Evolutionary conservation across 176 grass and related monocot genomes (phyloP), one percentile per base, ranked within the genome.

Genomic region (Phoenix dactylifera): DNA sequence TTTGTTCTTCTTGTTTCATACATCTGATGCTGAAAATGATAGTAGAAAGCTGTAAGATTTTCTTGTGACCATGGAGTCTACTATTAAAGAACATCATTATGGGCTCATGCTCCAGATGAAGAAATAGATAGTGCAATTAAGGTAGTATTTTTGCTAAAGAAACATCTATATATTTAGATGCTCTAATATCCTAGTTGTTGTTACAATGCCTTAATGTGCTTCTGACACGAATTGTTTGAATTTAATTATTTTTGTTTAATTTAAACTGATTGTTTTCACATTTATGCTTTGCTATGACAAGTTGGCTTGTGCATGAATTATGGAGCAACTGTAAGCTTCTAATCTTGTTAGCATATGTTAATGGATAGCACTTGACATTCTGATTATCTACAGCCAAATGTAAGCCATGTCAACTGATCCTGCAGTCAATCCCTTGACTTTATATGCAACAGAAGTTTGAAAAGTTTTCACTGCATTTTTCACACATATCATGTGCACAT

Each of bases 111-210:
- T 62, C 60, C 77, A 62, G 32, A 66, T 59, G 83, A 96, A 75
- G 86, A 90, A 32, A 87, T 85, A 60, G 91, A 96, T 65, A 68
- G 82, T 55, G 91, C 86, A 7, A 88, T 90, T 44, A 83, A 95
- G 91, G 91, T 95, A 66, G 55, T 49, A 12, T 12, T 70, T 49
- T 7, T 26, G 14, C 17, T 2, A 2, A 67, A 18, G 14, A 51
- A 24, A 26, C 22, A 20, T 19, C 3, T 51, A 23, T 12, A 44
- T 44, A 44, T 44, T 44, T 9, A 44, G 35, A 44, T 12, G 12
- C 35, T 44, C 7, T 44, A 44, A 44, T 44, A 44, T 44, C 35
- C n/a, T 70, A 24, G 18, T 26, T 68, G 7, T 4, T 76, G 9
- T 62, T 25, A 18, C 5, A 35, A 26, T 35, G 64, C 28, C 16